These are phyloP conservation scores for Colletotrichum truncatum DNA, from an alignment of 2,329 filamentous ascomycete genomes.

Conservation along the genomic window DNA sequence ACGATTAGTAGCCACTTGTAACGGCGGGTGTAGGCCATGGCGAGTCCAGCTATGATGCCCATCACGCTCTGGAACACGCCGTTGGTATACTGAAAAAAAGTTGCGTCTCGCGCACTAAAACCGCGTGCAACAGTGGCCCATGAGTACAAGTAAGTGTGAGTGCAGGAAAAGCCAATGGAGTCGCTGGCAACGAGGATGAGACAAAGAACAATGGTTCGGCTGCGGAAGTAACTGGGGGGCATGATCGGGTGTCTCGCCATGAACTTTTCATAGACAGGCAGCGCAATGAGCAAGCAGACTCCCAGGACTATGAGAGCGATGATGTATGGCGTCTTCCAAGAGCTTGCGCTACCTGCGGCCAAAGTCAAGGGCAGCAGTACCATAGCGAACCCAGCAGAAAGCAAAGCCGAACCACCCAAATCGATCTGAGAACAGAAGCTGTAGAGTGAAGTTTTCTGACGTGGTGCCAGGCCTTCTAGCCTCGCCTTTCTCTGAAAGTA, in stretches of 20 bases:
- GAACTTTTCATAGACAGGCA: constrained; percentile 56
- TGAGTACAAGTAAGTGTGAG: constrained; percentile 52
- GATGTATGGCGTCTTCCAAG: constrained; percentile 52
- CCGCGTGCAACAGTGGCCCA: constrained; percentile 48
- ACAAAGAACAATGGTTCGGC: constrained; percentile 35
- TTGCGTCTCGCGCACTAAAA: constrained; percentile 36
- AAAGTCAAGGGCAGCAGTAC: constrained; percentile 68
- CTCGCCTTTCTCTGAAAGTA: constrained; percentile 34
- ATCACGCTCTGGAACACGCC: constrained; percentile 48
- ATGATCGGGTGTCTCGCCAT: constrained; percentile 58
- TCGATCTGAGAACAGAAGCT: constrained; percentile 36
- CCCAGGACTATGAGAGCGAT: constrained; percentile 61
- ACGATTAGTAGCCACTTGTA: constrained; percentile 43
- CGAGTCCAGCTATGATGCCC: constrained; percentile 48
- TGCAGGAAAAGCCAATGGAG: constrained; percentile 41
- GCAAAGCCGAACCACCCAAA: constrained; percentile 54
- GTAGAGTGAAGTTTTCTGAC: constrained; percentile 28
- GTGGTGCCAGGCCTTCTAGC: constrained; percentile 25
- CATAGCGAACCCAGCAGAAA: constrained; percentile 57
- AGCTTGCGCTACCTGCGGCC: constrained; percentile 47
- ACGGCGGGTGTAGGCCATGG: constrained; percentile 40
- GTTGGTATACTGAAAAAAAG: constrained; percentile 44
- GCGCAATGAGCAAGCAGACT: constrained; percentile 54
- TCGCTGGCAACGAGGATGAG: constrained; percentile 35
- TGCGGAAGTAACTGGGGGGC: constrained; percentile 47